A percentile compares a stretch with the other conserved stretches of the same genome.
These are phyloP conservation scores for Elasticomyces elasticus DNA, from an alignment of 495 filamentous ascomycete species.

Conservation along the genomic window DNA sequence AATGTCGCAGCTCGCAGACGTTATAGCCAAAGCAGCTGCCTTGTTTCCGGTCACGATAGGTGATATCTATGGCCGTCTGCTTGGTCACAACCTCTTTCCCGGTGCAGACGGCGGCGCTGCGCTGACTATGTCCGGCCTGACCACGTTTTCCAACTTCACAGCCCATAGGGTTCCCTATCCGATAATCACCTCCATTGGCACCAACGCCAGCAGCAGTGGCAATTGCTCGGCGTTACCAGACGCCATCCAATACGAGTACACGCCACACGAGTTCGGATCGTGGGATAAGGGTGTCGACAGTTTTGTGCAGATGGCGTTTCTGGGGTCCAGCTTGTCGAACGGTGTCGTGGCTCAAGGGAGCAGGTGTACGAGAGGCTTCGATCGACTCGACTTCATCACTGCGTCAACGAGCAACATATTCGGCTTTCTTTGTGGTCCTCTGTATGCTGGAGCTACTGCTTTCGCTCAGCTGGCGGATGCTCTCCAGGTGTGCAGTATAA, in stretches of 20 bases:
- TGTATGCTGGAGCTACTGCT: background rate
- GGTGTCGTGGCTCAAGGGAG: slow-evolving; percentile 23
- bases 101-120: slow-evolving; percentile 33
- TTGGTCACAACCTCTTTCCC: slow-evolving; percentile 33
- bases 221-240: slow-evolving; percentile 30
- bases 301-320: slow-evolving; percentile 36
- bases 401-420: slow-evolving; percentile 37
- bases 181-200: slow-evolving; percentile 33
- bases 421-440: slow-evolving; percentile 25
- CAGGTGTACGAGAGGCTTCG: slow-evolving; percentile 36
- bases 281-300: slow-evolving; percentile 35
- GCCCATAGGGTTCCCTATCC: slow-evolving; percentile 34
- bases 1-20: slow-evolving; percentile 18
- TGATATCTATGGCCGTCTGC: slow-evolving; percentile 36
- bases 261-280: slow-evolving; percentile 41
- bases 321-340: slow-evolving; percentile 34
- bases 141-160: slow-evolving; percentile 29
- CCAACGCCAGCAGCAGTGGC: slow-evolving; percentile 25
- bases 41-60: slow-evolving; percentile 32
- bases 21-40: slow-evolving; percentile 32
- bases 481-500: background rate
- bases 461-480: background rate
- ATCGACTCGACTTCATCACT: slow-evolving; percentile 41
- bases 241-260: slow-evolving; percentile 36
- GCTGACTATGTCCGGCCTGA: slow-evolving; percentile 29